These are phyloP conservation scores for Boehmeria nivea DNA, from an alignment of 306 rosid genomes.

Conservation along the genomic window DNA sequence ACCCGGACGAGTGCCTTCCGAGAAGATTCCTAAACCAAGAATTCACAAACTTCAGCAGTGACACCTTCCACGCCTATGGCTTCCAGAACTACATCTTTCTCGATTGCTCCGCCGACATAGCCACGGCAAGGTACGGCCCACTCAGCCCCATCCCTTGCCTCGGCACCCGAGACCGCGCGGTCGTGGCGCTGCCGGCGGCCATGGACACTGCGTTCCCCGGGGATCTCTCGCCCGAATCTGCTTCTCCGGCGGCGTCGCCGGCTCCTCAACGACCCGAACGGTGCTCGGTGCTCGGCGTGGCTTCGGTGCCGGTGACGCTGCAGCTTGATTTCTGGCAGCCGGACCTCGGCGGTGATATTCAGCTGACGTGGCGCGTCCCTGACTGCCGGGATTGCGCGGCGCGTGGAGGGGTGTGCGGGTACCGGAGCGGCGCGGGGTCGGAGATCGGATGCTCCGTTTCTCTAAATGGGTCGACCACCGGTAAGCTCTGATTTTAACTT, in stretches of 20 bases:
- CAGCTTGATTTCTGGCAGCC: neutral
- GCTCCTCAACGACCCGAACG: neutral
- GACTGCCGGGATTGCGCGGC: constrained; percentile 23
- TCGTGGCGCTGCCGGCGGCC: neutral
- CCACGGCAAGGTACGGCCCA: neutral
- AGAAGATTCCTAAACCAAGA: neutral
- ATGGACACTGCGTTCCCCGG: too few species aligned
- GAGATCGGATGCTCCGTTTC: constrained; percentile 10
- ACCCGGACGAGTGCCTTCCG: constrained; percentile 9
- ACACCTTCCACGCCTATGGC: neutral
- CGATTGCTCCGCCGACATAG: constrained; percentile 21
- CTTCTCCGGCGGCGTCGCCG: neutral
- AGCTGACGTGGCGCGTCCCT: constrained; percentile 41
- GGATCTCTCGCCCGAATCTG: neutral
- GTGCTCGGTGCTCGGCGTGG: constrained; percentile 29
- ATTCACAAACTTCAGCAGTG: neutral
- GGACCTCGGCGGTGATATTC: constrained; percentile 8
- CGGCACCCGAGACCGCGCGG: neutral
- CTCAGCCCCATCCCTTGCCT: neutral
- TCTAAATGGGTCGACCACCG: neutral
- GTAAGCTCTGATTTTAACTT: neutral
- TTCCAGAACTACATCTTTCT: constrained; percentile 26
- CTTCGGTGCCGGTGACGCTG: constrained; percentile 16
- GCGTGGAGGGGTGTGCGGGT: constrained; percentile 32
- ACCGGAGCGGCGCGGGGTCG: neutral